Evolutionary conservation across 192 early-diverging fungal species (phyloP).

Genomic region (Diversispora epigaea): DNA sequence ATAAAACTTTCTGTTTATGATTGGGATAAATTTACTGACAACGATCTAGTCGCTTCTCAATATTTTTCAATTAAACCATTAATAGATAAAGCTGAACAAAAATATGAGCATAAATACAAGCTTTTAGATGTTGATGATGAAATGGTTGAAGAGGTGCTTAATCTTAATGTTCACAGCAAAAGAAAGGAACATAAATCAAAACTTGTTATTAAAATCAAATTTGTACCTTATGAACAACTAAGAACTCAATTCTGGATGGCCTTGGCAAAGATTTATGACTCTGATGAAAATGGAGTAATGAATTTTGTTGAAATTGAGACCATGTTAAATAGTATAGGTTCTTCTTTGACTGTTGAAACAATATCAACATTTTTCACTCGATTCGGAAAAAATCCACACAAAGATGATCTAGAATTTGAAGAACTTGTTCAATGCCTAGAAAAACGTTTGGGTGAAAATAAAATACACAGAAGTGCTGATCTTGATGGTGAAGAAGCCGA

Average conservation of each 20-base stretch:
- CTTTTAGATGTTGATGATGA: constrained; percentile 35
- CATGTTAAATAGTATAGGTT: constrained; percentile 71
- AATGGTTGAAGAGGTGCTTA: constrained; percentile 46
- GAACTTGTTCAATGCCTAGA: constrained; percentile 65
- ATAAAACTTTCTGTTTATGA: constrained; percentile 69
- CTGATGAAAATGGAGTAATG: constrained; percentile 59
- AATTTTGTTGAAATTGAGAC: constrained; percentile 62
- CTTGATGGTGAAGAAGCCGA: constrained; percentile 39
- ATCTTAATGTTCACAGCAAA: constrained; percentile 38
- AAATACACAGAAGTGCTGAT: constrained; percentile 27
- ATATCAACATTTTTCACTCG: constrained; percentile 58
- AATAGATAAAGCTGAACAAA: constrained; percentile 40
- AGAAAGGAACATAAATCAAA: constrained; percentile 44
- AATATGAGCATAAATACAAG: not conserved
- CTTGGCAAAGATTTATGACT: constrained; percentile 61
- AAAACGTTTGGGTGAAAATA: constrained; percentile 34
- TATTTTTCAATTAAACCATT: constrained; percentile 52
- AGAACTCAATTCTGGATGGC: constrained; percentile 72
- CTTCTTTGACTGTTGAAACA: constrained; percentile 63
- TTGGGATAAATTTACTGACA: constrained; percentile 68
- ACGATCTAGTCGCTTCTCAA: constrained; percentile 60
- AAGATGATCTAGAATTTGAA: constrained; percentile 64
- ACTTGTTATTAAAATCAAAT: constrained; percentile 58
- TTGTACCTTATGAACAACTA: constrained; percentile 64
- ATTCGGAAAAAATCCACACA: constrained; percentile 45